These are phyloP conservation scores for Zygoascus sp. DNA, from an alignment of 1,139 yeast species.

Conservation along the genomic window DNA sequence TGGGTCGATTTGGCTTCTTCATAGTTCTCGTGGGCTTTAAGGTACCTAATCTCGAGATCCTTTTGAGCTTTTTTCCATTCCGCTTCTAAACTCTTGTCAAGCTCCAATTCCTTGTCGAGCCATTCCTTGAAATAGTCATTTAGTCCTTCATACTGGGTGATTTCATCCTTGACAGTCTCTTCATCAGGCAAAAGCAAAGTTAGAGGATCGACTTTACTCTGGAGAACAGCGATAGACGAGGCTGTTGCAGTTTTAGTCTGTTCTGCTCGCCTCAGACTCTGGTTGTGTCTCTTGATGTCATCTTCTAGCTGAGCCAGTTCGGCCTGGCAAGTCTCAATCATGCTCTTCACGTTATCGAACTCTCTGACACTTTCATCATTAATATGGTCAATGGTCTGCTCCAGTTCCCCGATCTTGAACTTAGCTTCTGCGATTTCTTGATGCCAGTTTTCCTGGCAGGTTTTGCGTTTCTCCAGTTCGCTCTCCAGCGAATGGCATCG, in stretches of 20 bases:
- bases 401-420: constrained; percentile 19
- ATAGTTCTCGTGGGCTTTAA: constrained; percentile 31
- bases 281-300: constrained; percentile 33
- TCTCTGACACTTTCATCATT: constrained; percentile 16
- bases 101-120: constrained; percentile 23
- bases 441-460: constrained; percentile 22
- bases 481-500: constrained; percentile 24
- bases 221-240: constrained; percentile 20
- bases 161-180: constrained; percentile 22
- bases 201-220: constrained; percentile 24
- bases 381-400: constrained; percentile 17
- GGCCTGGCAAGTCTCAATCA: constrained; percentile 20
- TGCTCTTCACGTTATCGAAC: constrained; percentile 16
- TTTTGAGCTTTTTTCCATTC: constrained; percentile 34
- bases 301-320: constrained; percentile 39
- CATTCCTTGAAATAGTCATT: constrained; percentile 21
- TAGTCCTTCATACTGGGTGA: constrained; percentile 22
- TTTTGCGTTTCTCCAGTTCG: constrained; percentile 22
- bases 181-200: constrained; percentile 24
- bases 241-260: constrained; percentile 20
- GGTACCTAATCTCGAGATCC: constrained; percentile 33
- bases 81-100: constrained; percentile 29
- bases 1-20: constrained; percentile 30
- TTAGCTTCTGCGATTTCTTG: constrained; percentile 21
- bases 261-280: constrained; percentile 21